Percentiles rank a stretch among this genome's conserved stretches.
phyloP scores from a whole-genome alignment of 441 rosid species.

The Arabidopsis lyrata region DNA sequence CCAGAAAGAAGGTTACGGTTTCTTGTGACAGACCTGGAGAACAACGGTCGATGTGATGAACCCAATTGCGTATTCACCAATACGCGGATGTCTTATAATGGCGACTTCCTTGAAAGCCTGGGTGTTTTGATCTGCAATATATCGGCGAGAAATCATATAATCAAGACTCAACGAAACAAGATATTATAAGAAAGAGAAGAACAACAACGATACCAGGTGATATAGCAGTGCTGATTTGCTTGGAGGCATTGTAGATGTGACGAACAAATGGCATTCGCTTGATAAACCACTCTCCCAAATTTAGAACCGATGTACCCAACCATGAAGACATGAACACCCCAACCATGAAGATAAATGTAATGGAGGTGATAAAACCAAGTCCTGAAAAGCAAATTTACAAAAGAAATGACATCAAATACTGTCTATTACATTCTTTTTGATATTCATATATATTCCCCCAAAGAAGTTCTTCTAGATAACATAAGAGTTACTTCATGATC shows the following conservation, averaged over 20 bases:
- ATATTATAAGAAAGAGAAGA: not conserved
- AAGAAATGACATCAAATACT: conserved; percentile 11
- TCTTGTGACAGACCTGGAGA: conserved; percentile 66
- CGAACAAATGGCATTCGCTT: conserved; percentile 98
- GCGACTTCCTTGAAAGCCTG: conserved; percentile 99
- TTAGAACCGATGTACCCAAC: conserved; percentile 95
- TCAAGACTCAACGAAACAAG: conserved; percentile 11
- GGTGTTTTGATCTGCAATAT: conserved; percentile 79
- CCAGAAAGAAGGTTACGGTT: not conserved
- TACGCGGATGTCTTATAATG: conserved; percentile 94
- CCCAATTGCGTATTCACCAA: conserved; percentile 98
- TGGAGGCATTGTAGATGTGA: conserved; percentile 95
- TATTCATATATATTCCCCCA: not conserved
- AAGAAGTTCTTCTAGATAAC: not conserved
- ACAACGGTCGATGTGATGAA: conserved; percentile 90
- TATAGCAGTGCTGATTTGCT: conserved; percentile 98
- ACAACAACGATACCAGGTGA: conserved; percentile 72
- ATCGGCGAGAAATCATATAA: conserved; percentile 10
- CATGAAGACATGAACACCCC: conserved; percentile 99
- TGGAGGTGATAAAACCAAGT: conserved; percentile 92
- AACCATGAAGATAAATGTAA: conserved; percentile 90
- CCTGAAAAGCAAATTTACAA: conserved; percentile 59
- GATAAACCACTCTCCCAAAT: conserved; percentile 98
- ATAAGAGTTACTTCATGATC: not conserved
- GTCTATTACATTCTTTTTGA: not conserved